Percentiles rank a stretch among this genome's conserved stretches.
phyloP scores from a whole-genome alignment of 1,139 yeast genomes.

The Debaryomyces psychrophilus region DNA sequence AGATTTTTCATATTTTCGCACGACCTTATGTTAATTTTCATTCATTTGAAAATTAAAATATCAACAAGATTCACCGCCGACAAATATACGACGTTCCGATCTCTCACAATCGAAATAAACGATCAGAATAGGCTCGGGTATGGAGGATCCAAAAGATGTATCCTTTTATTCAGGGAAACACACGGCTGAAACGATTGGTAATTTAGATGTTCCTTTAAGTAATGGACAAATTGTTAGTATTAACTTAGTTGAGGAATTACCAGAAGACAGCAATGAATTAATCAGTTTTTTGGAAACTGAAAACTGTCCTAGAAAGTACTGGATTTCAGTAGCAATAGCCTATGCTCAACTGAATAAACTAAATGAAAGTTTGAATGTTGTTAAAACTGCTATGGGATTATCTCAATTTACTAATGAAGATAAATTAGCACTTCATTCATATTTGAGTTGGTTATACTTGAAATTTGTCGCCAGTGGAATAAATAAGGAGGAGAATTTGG shows the following conservation, averaged over 20 bases:
- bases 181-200: conserved; percentile 34
- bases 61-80: background rate
- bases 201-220: conserved; percentile 67
- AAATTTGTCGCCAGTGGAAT: conserved; percentile 30
- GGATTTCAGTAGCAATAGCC: conserved; percentile 84
- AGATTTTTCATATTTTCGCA: background rate
- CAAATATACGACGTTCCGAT: background rate
- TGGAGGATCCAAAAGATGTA: conserved; percentile 41
- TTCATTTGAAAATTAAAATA: conserved; percentile 4
- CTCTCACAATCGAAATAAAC: conserved; percentile 1
- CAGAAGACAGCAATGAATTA: conserved; percentile 86
- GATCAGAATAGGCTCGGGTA: conserved; percentile 12
- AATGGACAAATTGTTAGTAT: conserved; percentile 74
- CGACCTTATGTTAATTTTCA: conserved; percentile 4
- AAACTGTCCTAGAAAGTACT: conserved; percentile 71
- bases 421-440: conserved; percentile 58
- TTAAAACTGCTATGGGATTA: conserved; percentile 58
- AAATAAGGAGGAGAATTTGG: conserved; percentile 28
- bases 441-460: conserved; percentile 75
- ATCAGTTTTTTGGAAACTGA: conserved; percentile 79
- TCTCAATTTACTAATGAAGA: conserved; percentile 49
- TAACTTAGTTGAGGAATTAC: conserved; percentile 70
- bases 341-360: conserved; percentile 66
- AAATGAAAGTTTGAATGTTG: conserved; percentile 66
- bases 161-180: conserved; percentile 43